Evolutionary conservation across 179 eudicot species (phyloP).

Genomic region (Nepenthes alata): DNA sequence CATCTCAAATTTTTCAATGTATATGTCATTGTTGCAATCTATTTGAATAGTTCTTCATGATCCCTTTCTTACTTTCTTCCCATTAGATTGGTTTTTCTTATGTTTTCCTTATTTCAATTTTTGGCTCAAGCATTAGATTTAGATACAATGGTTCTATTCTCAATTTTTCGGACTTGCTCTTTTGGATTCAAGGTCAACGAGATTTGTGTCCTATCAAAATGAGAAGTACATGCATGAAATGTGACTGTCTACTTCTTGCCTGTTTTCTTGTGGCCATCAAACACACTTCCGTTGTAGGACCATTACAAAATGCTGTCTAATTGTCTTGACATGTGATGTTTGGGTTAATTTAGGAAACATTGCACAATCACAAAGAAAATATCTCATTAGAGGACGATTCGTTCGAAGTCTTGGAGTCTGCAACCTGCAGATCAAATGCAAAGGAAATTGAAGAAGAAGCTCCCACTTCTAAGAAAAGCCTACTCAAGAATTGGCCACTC

Average conservation of each 20-base stretch:
- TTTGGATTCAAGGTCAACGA: no score
- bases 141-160: background rate
- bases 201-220: no score
- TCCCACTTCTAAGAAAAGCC: slow-evolving; percentile 25
- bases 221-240: no score
- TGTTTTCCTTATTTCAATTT: background rate
- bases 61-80: background rate
- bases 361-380: slow-evolving; percentile 43
- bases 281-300: background rate
- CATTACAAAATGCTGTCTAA: background rate
- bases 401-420: slow-evolving; percentile 43
- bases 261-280: no score
- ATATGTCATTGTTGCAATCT: no score
- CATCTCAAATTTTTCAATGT: no score
- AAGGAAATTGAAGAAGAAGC: slow-evolving; percentile 14
- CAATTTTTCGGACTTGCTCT: no score
- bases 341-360: slow-evolving; percentile 46
- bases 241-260: no score
- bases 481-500: slow-evolving; percentile 69
- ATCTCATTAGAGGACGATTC: slow-evolving; percentile 13
- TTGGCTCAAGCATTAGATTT: background rate
- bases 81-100: background rate
- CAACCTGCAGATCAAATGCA: slow-evolving; percentile 9
- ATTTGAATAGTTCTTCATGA: background rate
- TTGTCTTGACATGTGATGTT: background rate